Conservation (phyloP, 2,329 filamentous ascomycete genomes). For the Pyrenochaeta sp. region DNA sequence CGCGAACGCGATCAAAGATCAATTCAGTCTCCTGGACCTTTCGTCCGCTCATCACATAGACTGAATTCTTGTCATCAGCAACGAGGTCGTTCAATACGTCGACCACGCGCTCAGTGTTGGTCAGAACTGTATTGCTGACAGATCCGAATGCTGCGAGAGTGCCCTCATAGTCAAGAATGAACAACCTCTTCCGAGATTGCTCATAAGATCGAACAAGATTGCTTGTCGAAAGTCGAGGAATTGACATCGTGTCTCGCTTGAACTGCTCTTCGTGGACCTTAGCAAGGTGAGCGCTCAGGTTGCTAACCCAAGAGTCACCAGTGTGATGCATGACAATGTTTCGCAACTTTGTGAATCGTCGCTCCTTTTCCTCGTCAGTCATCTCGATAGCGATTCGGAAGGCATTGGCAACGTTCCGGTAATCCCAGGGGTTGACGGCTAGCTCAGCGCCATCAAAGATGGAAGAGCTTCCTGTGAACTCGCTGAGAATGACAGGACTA, state of each 20-base stretch:
- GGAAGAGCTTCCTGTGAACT: slow-evolving; percentile 91
- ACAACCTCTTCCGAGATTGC: slow-evolving; percentile 72
- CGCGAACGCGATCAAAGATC: slow-evolving; percentile 82
- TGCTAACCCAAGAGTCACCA: slow-evolving; percentile 84
- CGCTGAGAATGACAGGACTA: slow-evolving; percentile 88
- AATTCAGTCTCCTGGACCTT: slow-evolving; percentile 87
- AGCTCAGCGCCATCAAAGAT: slow-evolving; percentile 83
- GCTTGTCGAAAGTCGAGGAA: slow-evolving; percentile 80
- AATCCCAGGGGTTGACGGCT: slow-evolving; percentile 94
- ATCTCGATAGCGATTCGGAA: slow-evolving; percentile 87
- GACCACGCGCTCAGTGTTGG: slow-evolving; percentile 84
- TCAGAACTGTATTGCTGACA: slow-evolving; percentile 81
- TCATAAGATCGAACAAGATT: slow-evolving; percentile 72
- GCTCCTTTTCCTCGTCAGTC: slow-evolving; percentile 73
- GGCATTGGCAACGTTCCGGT: slow-evolving; percentile 83
- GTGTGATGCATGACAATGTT: slow-evolving; percentile 80
- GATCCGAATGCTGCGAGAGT: slow-evolving; percentile 89
- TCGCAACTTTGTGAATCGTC: slow-evolving; percentile 77
- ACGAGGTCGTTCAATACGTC: slow-evolving; percentile 83
- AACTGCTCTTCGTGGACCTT: slow-evolving; percentile 85
- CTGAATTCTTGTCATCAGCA: slow-evolving; percentile 78
- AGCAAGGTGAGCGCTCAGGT: slow-evolving; percentile 74
- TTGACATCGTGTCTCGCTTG: slow-evolving; percentile 81
- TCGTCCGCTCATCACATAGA: slow-evolving; percentile 93
- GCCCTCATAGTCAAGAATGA: slow-evolving; percentile 93